Base-by-base conservation (phyloP, 164 flowering plant genomes). In the Aristolochia fimbriata region DNA sequence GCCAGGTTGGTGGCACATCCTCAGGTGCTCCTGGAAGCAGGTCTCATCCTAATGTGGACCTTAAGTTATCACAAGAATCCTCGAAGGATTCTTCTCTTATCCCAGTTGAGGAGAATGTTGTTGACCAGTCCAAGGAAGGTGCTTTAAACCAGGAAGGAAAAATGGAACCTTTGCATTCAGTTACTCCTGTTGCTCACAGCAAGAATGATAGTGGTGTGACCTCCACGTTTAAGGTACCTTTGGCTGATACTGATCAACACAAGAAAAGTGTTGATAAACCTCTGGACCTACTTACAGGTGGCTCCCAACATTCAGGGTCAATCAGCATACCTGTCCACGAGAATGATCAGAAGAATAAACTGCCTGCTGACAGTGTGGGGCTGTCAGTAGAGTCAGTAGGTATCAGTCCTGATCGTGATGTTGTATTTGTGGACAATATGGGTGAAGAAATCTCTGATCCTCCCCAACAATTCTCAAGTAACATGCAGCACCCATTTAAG, bases 1-100 rank as follows among this genome's bases (percentile, higher is more conserved):
- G 65, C 25, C 72, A 62, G 27, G 55, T n/a, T 62, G 74, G 58
- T 50, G 23, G 23, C 51, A 57, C 67, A 17, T 58, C 51, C 2
- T 7, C 61, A 6, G 51, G 55, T 37, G n/a, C 60, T 33, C 69
- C 64, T 57, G 51, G 21, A 47, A 57, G 49, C 16, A 59, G 63
- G 22, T 47, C 65, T 62, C 64, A 59, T 17, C 51, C 7, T 47
- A 62, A 64, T 4, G 16, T 13, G 21, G 55, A 6, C 10, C 43
- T 37, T 37, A 37, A 10, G 8, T 37, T 37, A 37, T 37, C 43
- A 37, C 43, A 7, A 37, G 43, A 37, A 7, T 37, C 43, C 43
- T 37, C 43, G 4, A 6, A 6, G 43, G 43, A 37, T 37, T 37
- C 43, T 37, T 37, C 43, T 37, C 9, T 37, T 37, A 7, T 37